Percentiles rank a stretch among this genome's conserved stretches.
These are phyloP conservation scores for Kazachstania viticola DNA, from an alignment of 805 yeast species.

Conservation along the genomic window DNA sequence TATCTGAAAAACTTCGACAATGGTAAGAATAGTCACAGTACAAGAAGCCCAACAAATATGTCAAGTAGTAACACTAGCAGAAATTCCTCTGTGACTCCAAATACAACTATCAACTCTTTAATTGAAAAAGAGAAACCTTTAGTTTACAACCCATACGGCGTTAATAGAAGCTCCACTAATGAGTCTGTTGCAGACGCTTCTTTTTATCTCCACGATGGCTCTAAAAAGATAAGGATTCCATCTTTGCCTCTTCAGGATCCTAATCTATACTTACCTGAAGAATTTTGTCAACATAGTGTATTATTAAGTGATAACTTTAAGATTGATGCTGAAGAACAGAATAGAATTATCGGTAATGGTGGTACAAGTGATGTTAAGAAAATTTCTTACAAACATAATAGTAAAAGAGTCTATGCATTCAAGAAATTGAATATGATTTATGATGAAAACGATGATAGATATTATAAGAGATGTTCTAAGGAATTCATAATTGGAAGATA, in stretches of 20 bases:
- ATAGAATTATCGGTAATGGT: slow-evolving; percentile 53
- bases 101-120: neutral
- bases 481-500: slow-evolving; percentile 53
- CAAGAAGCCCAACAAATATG: too few relatives aligned
- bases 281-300: slow-evolving; percentile 36
- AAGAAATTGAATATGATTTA: slow-evolving; percentile 51
- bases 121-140: slow-evolving; percentile 28
- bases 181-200: slow-evolving; percentile 13
- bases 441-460: slow-evolving; percentile 52
- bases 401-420: slow-evolving; percentile 40
- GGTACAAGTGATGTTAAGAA: slow-evolving; percentile 59
- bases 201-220: slow-evolving; percentile 27
- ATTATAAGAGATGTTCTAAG: slow-evolving; percentile 50
- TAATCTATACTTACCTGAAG: slow-evolving; percentile 47
- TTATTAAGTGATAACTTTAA: slow-evolving; percentile 47
- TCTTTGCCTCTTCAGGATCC: slow-evolving; percentile 57
- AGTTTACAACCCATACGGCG: slow-evolving; percentile 57
- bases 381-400: slow-evolving; percentile 27
- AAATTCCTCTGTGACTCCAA: neutral
- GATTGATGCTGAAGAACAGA: slow-evolving; percentile 26
- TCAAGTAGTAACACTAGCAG: slow-evolving; percentile 1
- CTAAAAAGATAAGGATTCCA: slow-evolving; percentile 33
- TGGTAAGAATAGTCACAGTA: too few relatives aligned
- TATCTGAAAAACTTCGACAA: neutral
- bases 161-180: neutral